These are phyloP conservation scores for Gaultheria prostrata DNA, from an alignment of 148 eudicot species.

Conservation along the genomic window DNA sequence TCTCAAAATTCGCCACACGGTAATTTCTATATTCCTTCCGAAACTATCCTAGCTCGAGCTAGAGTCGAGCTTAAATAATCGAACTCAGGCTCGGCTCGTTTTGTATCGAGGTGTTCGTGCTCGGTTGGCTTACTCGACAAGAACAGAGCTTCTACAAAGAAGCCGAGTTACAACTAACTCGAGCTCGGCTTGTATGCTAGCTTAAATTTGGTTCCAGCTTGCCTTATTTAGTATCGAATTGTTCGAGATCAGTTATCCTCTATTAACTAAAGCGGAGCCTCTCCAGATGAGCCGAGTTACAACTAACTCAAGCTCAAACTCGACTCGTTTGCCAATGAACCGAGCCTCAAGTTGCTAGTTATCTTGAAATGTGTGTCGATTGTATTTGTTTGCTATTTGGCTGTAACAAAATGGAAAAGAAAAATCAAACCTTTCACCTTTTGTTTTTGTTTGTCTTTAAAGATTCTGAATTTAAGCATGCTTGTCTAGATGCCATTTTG, in stretches of 20 bases:
- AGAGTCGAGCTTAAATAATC: no score
- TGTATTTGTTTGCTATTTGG: background rate
- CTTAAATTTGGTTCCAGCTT: no score
- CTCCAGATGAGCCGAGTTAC: background rate
- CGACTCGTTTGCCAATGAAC: background rate
- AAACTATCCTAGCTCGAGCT: background rate
- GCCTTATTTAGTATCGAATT: no score
- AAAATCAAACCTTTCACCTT: background rate
- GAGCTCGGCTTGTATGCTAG: background rate
- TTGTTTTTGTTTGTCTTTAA: background rate
- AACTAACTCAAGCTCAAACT: background rate
- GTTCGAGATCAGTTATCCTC: no score
- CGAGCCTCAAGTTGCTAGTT: background rate
- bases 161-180: no score
- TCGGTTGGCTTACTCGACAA: background rate
- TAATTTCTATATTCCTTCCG: slow-evolving; percentile 26
- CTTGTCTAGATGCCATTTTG: background rate
- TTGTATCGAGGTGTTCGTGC: background rate
- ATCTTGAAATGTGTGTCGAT: background rate
- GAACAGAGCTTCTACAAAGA: background rate
- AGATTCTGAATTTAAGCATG: background rate
- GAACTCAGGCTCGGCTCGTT: background rate
- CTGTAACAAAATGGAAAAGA: background rate
- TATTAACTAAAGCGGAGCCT: background rate
- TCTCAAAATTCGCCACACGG: slow-evolving; percentile 82